A percentile compares a stretch with the other conserved stretches of the same genome.
These are phyloP conservation scores for Papiliotrema fonsecae DNA, from an alignment of 1,284 basidiomycete species.

Conservation along the genomic window DNA sequence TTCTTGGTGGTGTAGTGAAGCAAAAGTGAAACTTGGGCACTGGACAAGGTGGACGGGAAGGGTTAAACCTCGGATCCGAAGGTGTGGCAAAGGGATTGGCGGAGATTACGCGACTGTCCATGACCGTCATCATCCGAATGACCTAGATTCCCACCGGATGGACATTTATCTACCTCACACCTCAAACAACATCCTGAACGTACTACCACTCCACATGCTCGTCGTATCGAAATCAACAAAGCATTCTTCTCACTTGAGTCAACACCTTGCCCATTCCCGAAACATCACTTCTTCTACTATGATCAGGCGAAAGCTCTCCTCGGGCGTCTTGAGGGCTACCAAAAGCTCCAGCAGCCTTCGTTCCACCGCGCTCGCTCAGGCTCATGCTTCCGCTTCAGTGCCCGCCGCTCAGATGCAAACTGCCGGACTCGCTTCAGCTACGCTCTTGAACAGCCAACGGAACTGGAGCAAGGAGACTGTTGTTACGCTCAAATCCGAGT, in stretches of 20 bases:
- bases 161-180: too few species aligned
- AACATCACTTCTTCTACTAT: slow-evolving; percentile 21
- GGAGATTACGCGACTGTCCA: too few species aligned
- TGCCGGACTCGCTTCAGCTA: slow-evolving; percentile 57
- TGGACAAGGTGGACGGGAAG: background rate
- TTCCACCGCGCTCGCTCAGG: slow-evolving; percentile 10
- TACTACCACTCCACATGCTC: background rate
- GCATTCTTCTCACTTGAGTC: background rate
- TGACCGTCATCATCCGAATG: too few species aligned
- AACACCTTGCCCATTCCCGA: background rate
- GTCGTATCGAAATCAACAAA: background rate
- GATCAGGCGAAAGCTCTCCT: slow-evolving; percentile 41
- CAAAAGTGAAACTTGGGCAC: background rate
- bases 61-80: background rate
- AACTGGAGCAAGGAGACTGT: slow-evolving; percentile 56
- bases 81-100: background rate
- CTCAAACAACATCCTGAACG: too few species aligned
- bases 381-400: slow-evolving; percentile 5
- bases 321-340: slow-evolving; percentile 31
- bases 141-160: background rate
- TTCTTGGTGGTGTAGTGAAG: background rate
- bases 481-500: slow-evolving; percentile 59
- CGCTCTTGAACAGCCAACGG: slow-evolving; percentile 61
- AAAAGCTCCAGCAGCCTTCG: slow-evolving; percentile 3
- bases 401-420: slow-evolving; percentile 15